These are phyloP conservation scores for Lanzia echinophila DNA, from an alignment of 2,329 filamentous ascomycete species.

Conservation along the genomic window DNA sequence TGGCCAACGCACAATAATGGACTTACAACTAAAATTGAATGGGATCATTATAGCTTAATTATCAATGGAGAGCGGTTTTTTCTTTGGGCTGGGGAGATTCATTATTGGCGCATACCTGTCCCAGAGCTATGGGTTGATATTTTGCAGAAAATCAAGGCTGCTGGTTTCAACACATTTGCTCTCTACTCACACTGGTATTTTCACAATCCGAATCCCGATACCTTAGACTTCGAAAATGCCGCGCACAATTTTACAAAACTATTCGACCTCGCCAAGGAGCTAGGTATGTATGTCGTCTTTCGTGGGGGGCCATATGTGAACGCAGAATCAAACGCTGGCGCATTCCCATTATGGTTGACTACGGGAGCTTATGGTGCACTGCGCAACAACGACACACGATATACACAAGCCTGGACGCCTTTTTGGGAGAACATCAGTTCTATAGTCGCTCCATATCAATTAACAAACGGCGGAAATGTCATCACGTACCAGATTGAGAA, in stretches of 20 bases:
- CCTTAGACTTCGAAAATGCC: slow-evolving; percentile 59
- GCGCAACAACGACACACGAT: slow-evolving; percentile 46
- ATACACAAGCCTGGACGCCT: slow-evolving; percentile 46
- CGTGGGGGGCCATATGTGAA: slow-evolving; percentile 63
- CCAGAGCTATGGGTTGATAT: slow-evolving; percentile 60
- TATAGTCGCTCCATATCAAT: slow-evolving; percentile 44
- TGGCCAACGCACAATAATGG: slow-evolving; percentile 9
- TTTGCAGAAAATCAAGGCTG: slow-evolving; percentile 74
- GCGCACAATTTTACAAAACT: slow-evolving; percentile 56
- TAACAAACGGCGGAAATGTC: slow-evolving; percentile 52
- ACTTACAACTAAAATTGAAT: slow-evolving; percentile 6
- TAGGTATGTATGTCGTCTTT: slow-evolving; percentile 69
- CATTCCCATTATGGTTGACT: slow-evolving; percentile 55
- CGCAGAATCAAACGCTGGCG: slow-evolving; percentile 55
- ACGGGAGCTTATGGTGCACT: slow-evolving; percentile 51
- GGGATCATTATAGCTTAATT: slow-evolving; percentile 8
- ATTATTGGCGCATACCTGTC: slow-evolving; percentile 52
- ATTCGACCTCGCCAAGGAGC: slow-evolving; percentile 64
- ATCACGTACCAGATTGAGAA: slow-evolving; percentile 53
- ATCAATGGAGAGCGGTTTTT: slow-evolving; percentile 7
- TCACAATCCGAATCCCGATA: slow-evolving; percentile 53
- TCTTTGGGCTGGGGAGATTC: slow-evolving; percentile 31
- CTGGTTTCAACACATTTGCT: slow-evolving; percentile 67
- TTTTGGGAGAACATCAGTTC: slow-evolving; percentile 45
- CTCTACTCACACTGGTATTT: slow-evolving; percentile 72